These are phyloP conservation scores for Neurospora tetraspora DNA, from an alignment of 495 filamentous ascomycete genomes.

Conservation along the genomic window DNA sequence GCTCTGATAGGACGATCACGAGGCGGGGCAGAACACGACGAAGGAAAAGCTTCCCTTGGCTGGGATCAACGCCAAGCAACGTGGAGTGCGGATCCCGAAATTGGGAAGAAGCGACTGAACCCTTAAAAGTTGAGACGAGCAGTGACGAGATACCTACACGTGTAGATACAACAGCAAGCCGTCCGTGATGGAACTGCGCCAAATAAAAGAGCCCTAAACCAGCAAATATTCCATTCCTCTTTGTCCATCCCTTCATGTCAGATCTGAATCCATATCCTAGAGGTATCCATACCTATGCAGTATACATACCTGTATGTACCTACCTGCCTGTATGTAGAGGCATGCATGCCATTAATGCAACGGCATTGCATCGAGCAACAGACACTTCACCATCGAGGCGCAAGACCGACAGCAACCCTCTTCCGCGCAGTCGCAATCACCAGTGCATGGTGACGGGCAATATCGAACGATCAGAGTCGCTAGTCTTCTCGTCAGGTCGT, in stretches of 20 bases:
- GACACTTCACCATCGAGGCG: background rate
- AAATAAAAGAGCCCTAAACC: background rate
- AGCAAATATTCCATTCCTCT: too few species aligned
- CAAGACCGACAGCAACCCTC: background rate
- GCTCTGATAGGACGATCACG: background rate
- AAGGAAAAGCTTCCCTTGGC: background rate
- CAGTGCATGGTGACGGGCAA: background rate
- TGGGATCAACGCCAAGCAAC: slow-evolving; percentile 9
- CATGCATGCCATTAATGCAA: background rate
- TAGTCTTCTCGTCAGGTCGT: background rate
- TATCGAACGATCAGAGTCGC: background rate
- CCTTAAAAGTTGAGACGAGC: background rate
- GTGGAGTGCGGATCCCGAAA: slow-evolving; percentile 5
- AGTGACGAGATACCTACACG: background rate
- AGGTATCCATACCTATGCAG: background rate
- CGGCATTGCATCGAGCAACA: background rate
- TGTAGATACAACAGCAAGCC: background rate
- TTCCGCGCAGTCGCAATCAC: background rate
- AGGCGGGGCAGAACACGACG: background rate
- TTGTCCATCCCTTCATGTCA: background rate
- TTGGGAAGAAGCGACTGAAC: background rate
- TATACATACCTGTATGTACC: background rate
- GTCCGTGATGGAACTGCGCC: background rate
- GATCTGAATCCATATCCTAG: background rate
- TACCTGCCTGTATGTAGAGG: background rate